These are phyloP conservation scores for Kwoniella sp. DNA, from an alignment of 768 basidiomycete species.

Conservation along the genomic window DNA sequence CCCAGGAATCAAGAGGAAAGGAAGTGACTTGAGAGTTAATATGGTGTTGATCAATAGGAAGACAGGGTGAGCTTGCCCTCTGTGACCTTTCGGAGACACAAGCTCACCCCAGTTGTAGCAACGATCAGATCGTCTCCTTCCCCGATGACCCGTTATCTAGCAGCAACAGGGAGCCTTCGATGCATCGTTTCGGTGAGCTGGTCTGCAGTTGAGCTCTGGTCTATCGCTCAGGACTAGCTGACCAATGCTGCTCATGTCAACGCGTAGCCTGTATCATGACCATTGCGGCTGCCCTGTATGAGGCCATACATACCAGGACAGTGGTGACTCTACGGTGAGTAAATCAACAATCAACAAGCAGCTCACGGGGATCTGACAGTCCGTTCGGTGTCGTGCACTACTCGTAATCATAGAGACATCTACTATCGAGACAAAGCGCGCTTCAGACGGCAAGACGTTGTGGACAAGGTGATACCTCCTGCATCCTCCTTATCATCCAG, in stretches of 20 bases:
- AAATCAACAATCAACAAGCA: background rate
- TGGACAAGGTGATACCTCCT: constrained; percentile 67
- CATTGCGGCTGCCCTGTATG: constrained; percentile 36
- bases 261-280: constrained; percentile 31
- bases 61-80: constrained; percentile 36
- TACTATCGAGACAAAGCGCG: constrained; percentile 81
- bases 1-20: background rate
- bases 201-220: background rate
- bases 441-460: constrained; percentile 75
- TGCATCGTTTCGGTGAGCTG: constrained; percentile 26
- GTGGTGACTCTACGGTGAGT: constrained; percentile 42
- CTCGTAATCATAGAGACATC: constrained; percentile 78
- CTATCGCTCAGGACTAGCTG: constrained; percentile 1
- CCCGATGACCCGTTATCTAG: constrained; percentile 33
- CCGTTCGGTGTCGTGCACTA: no score
- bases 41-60: constrained; percentile 33
- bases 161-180: constrained; percentile 11
- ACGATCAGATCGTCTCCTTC: constrained; percentile 30
- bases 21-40: constrained; percentile 2
- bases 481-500: constrained; percentile 2
- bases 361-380: background rate
- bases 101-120: constrained; percentile 2
- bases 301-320: constrained; percentile 33
- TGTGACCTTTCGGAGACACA: background rate
- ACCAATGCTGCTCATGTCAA: background rate